These are phyloP conservation scores for Monosporascus ibericus DNA, from an alignment of 2,329 filamentous ascomycete species.

Conservation along the genomic window DNA sequence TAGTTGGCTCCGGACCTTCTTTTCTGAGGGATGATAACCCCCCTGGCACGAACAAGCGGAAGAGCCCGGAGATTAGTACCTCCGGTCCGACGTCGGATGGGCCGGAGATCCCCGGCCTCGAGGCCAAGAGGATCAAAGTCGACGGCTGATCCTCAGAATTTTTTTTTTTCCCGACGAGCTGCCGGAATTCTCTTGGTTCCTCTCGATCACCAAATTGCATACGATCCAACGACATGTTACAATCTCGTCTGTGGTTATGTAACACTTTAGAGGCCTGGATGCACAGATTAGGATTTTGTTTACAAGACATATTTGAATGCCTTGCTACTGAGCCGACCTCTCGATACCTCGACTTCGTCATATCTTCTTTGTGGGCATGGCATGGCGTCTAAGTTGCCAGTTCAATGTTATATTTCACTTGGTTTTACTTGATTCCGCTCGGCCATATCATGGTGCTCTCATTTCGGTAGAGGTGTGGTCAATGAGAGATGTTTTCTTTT, in stretches of 20 bases:
- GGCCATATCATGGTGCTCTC: no score
- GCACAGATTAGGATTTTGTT: background rate
- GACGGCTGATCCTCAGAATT: conserved; percentile 30
- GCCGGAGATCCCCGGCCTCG: conserved; percentile 41
- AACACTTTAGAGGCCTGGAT: background rate
- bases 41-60: conserved; percentile 40
- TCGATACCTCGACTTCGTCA: conserved; percentile 14
- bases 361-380: conserved; percentile 21
- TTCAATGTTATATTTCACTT: conserved; percentile 6
- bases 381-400: conserved; percentile 18
- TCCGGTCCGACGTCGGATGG: conserved; percentile 34
- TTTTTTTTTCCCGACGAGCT: background rate
- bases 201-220: background rate
- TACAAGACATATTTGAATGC: conserved; percentile 15
- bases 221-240: background rate
- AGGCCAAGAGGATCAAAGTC: conserved; percentile 48
- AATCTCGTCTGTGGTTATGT: background rate
- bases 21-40: conserved; percentile 53
- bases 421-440: no score
- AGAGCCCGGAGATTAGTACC: conserved; percentile 46
- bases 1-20: conserved; percentile 55
- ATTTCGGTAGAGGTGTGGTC: no score
- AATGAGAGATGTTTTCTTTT: no score
- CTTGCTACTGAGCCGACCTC: conserved; percentile 11
- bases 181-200: background rate